Base-by-base conservation (phyloP, 352 stramenopile genomes). In the Phytophthora syringae region DNA sequence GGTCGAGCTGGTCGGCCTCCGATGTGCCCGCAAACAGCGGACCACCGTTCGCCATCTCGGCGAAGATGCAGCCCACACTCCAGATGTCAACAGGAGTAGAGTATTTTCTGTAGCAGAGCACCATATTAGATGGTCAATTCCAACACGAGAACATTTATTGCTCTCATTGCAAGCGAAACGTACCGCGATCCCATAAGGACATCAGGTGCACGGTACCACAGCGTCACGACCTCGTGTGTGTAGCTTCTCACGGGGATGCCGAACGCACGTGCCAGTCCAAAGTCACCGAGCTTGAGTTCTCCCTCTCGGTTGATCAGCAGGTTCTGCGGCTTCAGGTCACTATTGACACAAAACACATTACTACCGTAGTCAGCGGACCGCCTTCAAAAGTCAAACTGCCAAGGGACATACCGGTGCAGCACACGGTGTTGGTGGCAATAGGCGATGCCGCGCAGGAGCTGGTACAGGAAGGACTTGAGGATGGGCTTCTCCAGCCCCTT, bases 201-300 rank as follows among this genome's bases (percentile, higher is more conserved):
- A 66, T 99, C 98, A 1, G 98, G 98, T 3, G 98, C 95, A 30
- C 98, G 92, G 73, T 99, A 99, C 98, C 98, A 99, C 32, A 99
- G 82, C 51, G 98, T 99, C n/a, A 99, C 97, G 44, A 99, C 98
- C 76, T 99, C 98, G 75, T 99, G 97, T 7, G 98, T 99, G 37
- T 79, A 97, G 79, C 89, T 98, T 68, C 98, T 83, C 47, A 99
- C 97, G 22, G 98, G 98, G 64, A 99, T 99, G 27, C 97, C 98
- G 86, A 99, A 99, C 15, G 98, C 97, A 47, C 98, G 81, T 22
- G 98, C 98, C n/a, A 99, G 82, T 18, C 98, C 98, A 90, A 99
- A 99, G 73, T 99, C 98, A 15, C 96, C 98, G n/a, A 99, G 87
- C 77, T 99, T 99, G 16, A 99, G 86, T 52, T 99, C 93, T 36